Evolutionary conservation across 495 filamentous ascomycete genomes (phyloP).

Genomic region (Daldinia vernicosa): DNA sequence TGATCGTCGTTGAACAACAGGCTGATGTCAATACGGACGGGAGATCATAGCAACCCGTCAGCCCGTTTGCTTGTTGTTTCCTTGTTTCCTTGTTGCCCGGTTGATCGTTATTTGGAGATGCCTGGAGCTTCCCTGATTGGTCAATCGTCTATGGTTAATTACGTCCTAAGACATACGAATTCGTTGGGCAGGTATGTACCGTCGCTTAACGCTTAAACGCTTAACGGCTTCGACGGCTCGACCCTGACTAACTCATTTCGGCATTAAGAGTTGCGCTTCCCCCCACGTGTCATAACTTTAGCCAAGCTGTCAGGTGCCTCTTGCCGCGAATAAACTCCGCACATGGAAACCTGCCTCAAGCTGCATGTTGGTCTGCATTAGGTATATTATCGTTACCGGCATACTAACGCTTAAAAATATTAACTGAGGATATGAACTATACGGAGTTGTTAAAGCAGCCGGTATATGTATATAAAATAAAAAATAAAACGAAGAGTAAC

Average conservation of each 20-base stretch:
- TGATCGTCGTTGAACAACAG: slow-evolving; percentile 21
- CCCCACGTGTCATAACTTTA: slow-evolving; percentile 32
- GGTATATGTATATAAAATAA: too few species aligned
- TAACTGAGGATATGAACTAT: too few species aligned
- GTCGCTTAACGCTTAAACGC: slow-evolving; percentile 8
- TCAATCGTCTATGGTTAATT: slow-evolving; percentile 29
- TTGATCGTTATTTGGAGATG: slow-evolving; percentile 33
- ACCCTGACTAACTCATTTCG: slow-evolving; percentile 33
- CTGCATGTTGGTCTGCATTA: background rate
- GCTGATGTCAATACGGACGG: slow-evolving; percentile 34
- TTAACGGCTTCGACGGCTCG: slow-evolving; percentile 14
- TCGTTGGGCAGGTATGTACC: slow-evolving; percentile 6
- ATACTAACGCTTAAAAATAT: too few species aligned
- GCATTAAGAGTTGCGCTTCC: slow-evolving; percentile 15
- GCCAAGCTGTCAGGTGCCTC: slow-evolving; percentile 2
- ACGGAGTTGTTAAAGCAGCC: too few species aligned
- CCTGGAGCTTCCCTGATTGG: slow-evolving; percentile 16
- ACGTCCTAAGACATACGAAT: slow-evolving; percentile 14
- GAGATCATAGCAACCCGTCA: background rate
- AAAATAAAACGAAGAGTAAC: too few species aligned
- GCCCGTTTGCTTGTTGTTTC: slow-evolving; percentile 22
- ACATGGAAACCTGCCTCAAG: background rate
- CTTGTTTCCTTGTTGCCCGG: slow-evolving; percentile 26
- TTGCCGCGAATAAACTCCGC: background rate
- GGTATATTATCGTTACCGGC: too few species aligned